A percentile compares a stretch with the other conserved stretches of the same genome.
phyloP scores from a whole-genome alignment of 1,139 yeast species.

The Zygosaccharomyces sapae region DNA sequence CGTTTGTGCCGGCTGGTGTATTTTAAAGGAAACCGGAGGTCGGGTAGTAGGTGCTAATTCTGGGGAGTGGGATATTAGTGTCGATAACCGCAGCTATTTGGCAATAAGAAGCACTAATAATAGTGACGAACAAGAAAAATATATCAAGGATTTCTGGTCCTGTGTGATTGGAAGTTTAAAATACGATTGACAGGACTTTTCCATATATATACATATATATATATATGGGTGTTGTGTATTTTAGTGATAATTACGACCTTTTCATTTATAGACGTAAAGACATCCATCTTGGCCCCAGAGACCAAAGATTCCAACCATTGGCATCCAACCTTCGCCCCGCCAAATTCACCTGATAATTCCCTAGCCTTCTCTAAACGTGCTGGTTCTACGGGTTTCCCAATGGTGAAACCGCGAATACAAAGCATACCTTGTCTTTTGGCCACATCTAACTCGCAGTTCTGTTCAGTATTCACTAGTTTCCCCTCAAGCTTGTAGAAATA shows the following conservation, averaged over 20 bases:
- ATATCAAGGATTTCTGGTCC: slow-evolving; percentile 47
- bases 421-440: slow-evolving; percentile 47
- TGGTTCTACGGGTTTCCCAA: slow-evolving; percentile 48
- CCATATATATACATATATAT: slow-evolving; percentile 4
- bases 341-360: slow-evolving; percentile 33
- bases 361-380: slow-evolving; percentile 33
- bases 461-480: slow-evolving; percentile 42
- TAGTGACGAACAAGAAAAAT: slow-evolving; percentile 41
- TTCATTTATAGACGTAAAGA: slow-evolving; percentile 41
- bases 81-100: slow-evolving; percentile 49
- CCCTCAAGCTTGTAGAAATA: slow-evolving; percentile 37
- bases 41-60: slow-evolving; percentile 49
- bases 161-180: slow-evolving; percentile 44
- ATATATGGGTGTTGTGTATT: too few relatives aligned
- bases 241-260: slow-evolving; percentile 9
- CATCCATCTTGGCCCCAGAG: slow-evolving; percentile 73
- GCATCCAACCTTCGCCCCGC: slow-evolving; percentile 62
- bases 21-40: slow-evolving; percentile 56
- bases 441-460: slow-evolving; percentile 37
- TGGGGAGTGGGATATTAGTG: slow-evolving; percentile 44
- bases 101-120: slow-evolving; percentile 49
- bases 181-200: slow-evolving; percentile 29
- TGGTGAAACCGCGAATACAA: slow-evolving; percentile 59
- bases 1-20: slow-evolving; percentile 62
- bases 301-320: slow-evolving; percentile 48